phyloP scores from a whole-genome alignment of 208 protist genomes.

The Trichomonas tenax region DNA sequence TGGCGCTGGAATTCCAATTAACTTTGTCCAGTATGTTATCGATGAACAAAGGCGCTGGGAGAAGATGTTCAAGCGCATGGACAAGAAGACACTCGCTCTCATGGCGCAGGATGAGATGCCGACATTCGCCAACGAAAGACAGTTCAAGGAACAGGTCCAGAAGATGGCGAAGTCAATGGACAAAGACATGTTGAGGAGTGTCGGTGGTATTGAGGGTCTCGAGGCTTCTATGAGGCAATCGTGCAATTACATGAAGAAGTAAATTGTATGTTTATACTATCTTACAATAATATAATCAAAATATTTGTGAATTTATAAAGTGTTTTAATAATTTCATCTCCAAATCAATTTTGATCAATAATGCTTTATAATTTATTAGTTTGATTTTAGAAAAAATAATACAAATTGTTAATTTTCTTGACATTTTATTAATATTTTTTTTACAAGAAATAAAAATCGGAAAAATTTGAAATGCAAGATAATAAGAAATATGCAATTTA shows the following conservation, averaged over 20 bases:
- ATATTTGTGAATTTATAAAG: too few species aligned
- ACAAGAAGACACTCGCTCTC: background rate
- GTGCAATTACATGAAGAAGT: background rate
- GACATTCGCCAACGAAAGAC: background rate
- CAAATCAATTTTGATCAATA: too few species aligned
- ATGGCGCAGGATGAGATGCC: background rate
- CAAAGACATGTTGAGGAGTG: background rate
- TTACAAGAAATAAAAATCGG: too few species aligned
- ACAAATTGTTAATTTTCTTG: too few species aligned
- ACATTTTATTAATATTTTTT: too few species aligned
- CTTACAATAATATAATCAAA: too few species aligned
- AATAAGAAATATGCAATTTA: too few species aligned
- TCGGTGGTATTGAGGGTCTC: background rate
- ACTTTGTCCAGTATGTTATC: background rate
- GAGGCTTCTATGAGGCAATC: background rate
- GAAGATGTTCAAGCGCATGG: background rate
- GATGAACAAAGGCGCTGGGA: background rate
- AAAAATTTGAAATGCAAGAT: too few species aligned
- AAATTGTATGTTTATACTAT: background rate
- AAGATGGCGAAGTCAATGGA: conserved; percentile 8
- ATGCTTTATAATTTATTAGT: too few species aligned
- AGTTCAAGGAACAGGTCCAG: background rate
- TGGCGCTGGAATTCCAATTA: background rate
- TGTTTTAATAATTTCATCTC: too few species aligned
- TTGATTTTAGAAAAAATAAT: too few species aligned